Conservation (phyloP, 805 yeast species). For the Candida vaughaniae region DNA sequence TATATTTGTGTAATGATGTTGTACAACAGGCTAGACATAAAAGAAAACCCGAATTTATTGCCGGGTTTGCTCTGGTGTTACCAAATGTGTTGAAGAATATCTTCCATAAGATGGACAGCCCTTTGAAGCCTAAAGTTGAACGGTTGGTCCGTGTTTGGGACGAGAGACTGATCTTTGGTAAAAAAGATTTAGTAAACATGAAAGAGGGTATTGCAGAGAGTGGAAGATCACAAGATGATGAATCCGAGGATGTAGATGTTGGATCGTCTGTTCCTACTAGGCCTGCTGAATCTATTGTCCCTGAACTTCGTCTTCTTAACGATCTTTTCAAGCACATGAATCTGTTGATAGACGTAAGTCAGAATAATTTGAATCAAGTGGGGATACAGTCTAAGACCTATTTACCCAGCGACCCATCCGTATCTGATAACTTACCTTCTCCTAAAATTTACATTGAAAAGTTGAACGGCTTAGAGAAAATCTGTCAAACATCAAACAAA, state of each 20-base stretch:
- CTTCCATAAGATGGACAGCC: constrained; percentile 27
- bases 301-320: constrained; percentile 35
- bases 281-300: constrained; percentile 6
- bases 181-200: constrained; percentile 27
- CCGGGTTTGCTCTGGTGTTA: constrained; percentile 53
- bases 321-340: constrained; percentile 27
- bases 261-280: constrained; percentile 14
- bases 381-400: constrained; percentile 36
- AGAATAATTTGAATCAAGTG: constrained; percentile 38
- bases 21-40: constrained; percentile 74
- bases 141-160: constrained; percentile 59
- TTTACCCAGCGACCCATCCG: constrained; percentile 33
- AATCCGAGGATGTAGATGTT: neutral
- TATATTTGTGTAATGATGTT: constrained; percentile 78
- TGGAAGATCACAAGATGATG: neutral
- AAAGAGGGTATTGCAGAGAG: constrained; percentile 6
- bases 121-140: constrained; percentile 46
- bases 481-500: constrained; percentile 30
- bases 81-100: constrained; percentile 39
- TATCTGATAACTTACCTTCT: constrained; percentile 38
- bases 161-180: constrained; percentile 47
- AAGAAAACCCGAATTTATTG: constrained; percentile 55
- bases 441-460: constrained; percentile 39
- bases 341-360: constrained; percentile 24
- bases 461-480: constrained; percentile 36